Percentiles rank a stretch among this genome's conserved stretches.
phyloP scores from a whole-genome alignment of 495 filamentous ascomycete species.

The Penicillium bovifimosum region DNA sequence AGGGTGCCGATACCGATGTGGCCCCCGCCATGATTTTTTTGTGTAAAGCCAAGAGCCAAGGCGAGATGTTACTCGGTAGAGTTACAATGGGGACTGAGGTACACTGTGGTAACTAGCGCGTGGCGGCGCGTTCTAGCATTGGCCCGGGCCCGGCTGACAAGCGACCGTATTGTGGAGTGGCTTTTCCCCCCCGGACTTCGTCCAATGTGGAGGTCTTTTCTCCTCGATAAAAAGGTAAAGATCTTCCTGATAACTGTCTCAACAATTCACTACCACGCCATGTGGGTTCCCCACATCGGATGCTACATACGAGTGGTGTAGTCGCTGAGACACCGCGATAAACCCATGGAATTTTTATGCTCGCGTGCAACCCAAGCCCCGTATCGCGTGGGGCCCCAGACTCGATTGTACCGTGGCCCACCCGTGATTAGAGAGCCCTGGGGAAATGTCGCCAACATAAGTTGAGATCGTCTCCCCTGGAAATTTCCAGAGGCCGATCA shows the following conservation, averaged over 20 bases:
- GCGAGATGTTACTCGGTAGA: conserved; percentile 11
- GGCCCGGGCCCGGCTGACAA: neutral
- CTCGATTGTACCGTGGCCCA: neutral
- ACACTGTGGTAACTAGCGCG: too few relatives aligned
- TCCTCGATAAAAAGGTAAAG: neutral
- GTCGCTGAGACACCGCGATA: neutral
- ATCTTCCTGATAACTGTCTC: neutral
- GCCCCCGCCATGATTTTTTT: neutral
- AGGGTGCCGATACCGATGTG: neutral
- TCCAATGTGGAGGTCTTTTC: conserved; percentile 6
- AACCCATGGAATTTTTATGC: neutral
- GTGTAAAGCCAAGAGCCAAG: neutral
- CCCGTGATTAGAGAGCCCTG: neutral
- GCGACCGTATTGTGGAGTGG: conserved; percentile 5
- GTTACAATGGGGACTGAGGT: conserved; percentile 5
- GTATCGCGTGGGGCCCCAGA: conserved; percentile 1
- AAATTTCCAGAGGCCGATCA: neutral
- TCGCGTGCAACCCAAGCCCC: neutral
- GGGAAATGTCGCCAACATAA: neutral
- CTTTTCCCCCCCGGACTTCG: conserved; percentile 7
- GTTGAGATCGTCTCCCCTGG: neutral
- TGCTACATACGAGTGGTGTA: neutral
- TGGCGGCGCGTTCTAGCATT: neutral
- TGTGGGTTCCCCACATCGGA: neutral
- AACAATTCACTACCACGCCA: neutral